phyloP scores from a whole-genome alignment of 148 eudicot species.

The Chenopodium quinoa region DNA sequence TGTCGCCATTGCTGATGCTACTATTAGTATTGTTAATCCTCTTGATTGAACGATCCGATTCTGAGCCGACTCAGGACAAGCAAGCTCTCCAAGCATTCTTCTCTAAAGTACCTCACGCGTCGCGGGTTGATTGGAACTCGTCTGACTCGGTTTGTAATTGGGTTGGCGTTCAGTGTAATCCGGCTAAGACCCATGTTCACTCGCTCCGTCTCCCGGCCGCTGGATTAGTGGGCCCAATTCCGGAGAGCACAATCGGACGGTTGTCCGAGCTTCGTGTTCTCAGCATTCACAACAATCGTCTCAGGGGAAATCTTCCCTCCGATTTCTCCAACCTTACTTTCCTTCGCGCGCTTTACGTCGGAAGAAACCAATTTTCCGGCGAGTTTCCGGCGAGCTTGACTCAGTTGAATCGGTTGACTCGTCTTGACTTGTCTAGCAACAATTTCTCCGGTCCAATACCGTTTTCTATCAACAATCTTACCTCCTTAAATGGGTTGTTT shows the following conservation, averaged over 20 bases:
- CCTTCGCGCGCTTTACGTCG: constrained; percentile 62
- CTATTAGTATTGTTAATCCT: not conserved
- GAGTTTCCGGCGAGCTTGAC: constrained; percentile 54
- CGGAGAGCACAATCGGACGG: constrained; percentile 38
- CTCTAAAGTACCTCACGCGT: constrained; percentile 49
- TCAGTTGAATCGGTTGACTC: constrained; percentile 42
- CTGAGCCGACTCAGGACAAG: constrained; percentile 71
- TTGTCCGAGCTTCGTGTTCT: constrained; percentile 42
- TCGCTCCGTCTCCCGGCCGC: constrained; percentile 66
- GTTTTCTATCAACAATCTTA: constrained; percentile 57
- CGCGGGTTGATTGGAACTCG: constrained; percentile 57
- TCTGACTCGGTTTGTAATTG: constrained; percentile 60
- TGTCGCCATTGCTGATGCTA: not conserved
- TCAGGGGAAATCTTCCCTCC: constrained; percentile 43
- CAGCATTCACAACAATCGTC: constrained; percentile 42
- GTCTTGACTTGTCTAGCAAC: constrained; percentile 67
- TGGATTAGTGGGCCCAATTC: constrained; percentile 64
- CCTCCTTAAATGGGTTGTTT: constrained; percentile 48
- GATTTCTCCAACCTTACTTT: constrained; percentile 52
- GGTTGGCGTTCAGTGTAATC: constrained; percentile 70
- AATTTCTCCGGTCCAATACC: constrained; percentile 63
- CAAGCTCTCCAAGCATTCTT: constrained; percentile 67
- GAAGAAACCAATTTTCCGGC: constrained; percentile 54
- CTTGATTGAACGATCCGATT: constrained; percentile 4
- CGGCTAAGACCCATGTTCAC: constrained; percentile 35